A percentile compares a stretch with the other conserved stretches of the same genome.
phyloP scores from a whole-genome alignment of 352 stramenopile species.

The Phytopythium cucurbitacearum region DNA sequence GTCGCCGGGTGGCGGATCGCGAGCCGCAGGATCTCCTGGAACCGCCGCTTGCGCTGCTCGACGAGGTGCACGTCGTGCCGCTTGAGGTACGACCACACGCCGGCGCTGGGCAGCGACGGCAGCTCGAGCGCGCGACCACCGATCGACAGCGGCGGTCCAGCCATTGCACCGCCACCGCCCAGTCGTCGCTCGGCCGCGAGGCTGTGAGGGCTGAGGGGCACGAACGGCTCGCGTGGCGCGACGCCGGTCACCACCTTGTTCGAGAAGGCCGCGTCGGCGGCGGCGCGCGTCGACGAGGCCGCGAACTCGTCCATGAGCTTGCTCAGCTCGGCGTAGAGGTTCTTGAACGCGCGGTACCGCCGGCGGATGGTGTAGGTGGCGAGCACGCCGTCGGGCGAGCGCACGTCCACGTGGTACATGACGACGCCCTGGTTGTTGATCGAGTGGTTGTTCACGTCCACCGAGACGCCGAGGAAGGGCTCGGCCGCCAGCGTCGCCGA shows the following conservation, averaged over 20 bases:
- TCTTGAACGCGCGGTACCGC: slow-evolving; percentile 78
- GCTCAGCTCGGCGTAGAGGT: slow-evolving; percentile 64
- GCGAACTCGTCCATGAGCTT: slow-evolving; percentile 52
- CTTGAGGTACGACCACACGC: slow-evolving; percentile 81
- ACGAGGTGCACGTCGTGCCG: slow-evolving; percentile 75
- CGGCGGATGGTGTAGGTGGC: slow-evolving; percentile 84
- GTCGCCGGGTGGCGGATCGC: slow-evolving; percentile 75
- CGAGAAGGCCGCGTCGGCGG: slow-evolving; percentile 12
- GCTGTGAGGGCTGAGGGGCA: slow-evolving; percentile 40
- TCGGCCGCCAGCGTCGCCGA: slow-evolving; percentile 32
- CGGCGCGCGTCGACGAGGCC: slow-evolving; percentile 20
- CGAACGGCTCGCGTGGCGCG: slow-evolving; percentile 23
- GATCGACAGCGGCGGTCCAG: slow-evolving; percentile 19
- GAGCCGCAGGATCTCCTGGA: slow-evolving; percentile 79
- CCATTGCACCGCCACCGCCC: not conserved
- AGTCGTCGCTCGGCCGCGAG: slow-evolving; percentile 17
- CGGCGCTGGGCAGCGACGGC: slow-evolving; percentile 59
- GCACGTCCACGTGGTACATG: slow-evolving; percentile 88
- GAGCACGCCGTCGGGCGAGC: slow-evolving; percentile 63
- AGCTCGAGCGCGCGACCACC: slow-evolving; percentile 48
- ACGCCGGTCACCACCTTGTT: not conserved
- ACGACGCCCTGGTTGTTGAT: slow-evolving; percentile 76
- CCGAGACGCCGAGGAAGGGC: slow-evolving; percentile 59
- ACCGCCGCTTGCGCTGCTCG: slow-evolving; percentile 74
- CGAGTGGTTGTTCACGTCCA: slow-evolving; percentile 73